Evolutionary conservation across 345 rosid genomes (phyloP).

Genomic region (Salix koriyanagi): DNA sequence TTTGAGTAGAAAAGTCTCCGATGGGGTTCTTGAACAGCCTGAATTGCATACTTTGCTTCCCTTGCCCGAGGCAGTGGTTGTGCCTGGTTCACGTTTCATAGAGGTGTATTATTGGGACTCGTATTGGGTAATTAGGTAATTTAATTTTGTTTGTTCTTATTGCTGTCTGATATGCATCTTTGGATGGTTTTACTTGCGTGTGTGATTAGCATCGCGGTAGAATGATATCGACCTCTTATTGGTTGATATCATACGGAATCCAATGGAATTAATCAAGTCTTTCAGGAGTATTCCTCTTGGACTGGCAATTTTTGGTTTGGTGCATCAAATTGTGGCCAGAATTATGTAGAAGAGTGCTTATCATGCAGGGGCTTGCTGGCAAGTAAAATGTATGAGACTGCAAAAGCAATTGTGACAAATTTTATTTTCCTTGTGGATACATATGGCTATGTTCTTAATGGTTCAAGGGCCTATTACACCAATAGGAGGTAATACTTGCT

Average conservation of each 20-base stretch:
- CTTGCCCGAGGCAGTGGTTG: constrained; percentile 54
- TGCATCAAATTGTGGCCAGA: neutral
- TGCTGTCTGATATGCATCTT: neutral
- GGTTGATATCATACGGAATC: too few relatives aligned
- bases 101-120: constrained; percentile 99
- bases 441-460: constrained; percentile 76
- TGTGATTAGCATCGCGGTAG: too few relatives aligned
- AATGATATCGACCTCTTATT: too few relatives aligned
- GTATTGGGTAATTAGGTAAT: constrained; percentile 83
- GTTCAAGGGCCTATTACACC: constrained; percentile 78
- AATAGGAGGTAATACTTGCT: constrained; percentile 60
- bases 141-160: neutral
- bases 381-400: constrained; percentile 78
- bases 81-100: constrained; percentile 83
- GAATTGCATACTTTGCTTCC: constrained; percentile 73
- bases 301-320: neutral
- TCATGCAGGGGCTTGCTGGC: constrained; percentile 76
- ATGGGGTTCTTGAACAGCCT: constrained; percentile 42
- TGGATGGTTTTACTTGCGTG: neutral
- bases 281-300: neutral
- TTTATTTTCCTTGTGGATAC: constrained; percentile 57
- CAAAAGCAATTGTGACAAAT: constrained; percentile 64
- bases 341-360: neutral
- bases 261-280: neutral
- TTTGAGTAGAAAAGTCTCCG: constrained; percentile 56